phyloP scores from a whole-genome alignment of 768 basidiomycete genomes.

The Artomyces pyxidatus region DNA sequence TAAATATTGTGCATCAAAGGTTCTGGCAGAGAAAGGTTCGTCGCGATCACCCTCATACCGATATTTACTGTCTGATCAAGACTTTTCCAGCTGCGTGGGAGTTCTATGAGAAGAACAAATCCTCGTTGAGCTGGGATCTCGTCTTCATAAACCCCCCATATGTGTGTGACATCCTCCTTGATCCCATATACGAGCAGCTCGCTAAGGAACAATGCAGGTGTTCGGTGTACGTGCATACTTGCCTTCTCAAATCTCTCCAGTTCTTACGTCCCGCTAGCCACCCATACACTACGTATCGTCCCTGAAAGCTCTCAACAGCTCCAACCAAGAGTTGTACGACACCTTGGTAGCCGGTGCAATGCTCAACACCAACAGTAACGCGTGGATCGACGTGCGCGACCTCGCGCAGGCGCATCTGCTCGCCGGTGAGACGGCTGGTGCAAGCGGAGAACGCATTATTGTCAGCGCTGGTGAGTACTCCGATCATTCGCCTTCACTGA shows the following conservation, averaged over 20 bases:
- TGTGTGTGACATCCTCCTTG: slow-evolving; percentile 10
- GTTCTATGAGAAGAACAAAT: slow-evolving; percentile 20
- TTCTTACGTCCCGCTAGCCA: not conserved
- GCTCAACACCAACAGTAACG: not conserved
- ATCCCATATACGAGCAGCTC: not conserved
- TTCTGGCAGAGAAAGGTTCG: slow-evolving; percentile 24
- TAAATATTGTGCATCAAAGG: slow-evolving; percentile 58
- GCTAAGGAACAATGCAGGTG: not conserved
- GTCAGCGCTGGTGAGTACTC: slow-evolving; percentile 5
- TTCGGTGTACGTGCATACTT: not conserved
- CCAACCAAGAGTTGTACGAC: slow-evolving; percentile 8
- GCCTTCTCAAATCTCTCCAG: not conserved
- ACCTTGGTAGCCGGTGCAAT: not conserved
- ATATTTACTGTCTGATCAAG: too few species aligned
- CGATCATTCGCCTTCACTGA: not conserved
- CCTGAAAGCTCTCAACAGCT: slow-evolving; percentile 27
- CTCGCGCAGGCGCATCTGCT: slow-evolving; percentile 21
- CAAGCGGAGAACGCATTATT: slow-evolving; percentile 29
- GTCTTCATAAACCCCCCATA: slow-evolving; percentile 27
- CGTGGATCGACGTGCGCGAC: slow-evolving; percentile 26
- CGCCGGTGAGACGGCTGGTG: slow-evolving; percentile 18
- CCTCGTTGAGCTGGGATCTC: slow-evolving; percentile 24
- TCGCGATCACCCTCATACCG: too few species aligned
- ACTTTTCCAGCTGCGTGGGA: slow-evolving; percentile 31
- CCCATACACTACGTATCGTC: slow-evolving; percentile 23